Evolutionary conservation across 2,329 filamentous ascomycete genomes (phyloP), one percentile per base, ranked within the genome.

Genomic region (Septoria petroselini): DNA sequence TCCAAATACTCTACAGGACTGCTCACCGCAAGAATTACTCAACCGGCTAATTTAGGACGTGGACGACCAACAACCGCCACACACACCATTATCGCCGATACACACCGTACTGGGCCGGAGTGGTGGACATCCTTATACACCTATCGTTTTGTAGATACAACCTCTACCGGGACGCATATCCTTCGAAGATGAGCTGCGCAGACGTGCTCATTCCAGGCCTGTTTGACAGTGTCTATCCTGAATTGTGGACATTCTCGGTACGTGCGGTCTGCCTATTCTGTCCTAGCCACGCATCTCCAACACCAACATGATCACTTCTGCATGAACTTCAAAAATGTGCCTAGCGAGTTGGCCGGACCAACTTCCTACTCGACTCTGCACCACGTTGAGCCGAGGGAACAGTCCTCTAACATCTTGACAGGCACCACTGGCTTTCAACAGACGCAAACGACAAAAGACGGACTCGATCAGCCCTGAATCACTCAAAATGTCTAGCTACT

Each of bases 401-500:
- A 17, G 25, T 39, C 31, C 18, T 31, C 52, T 55, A 31, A 55
- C 40, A 30, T 11, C 14, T 34, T 18, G 17, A 41, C 33, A 51
- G 33, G 33, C 41, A 14, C 40, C 40, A 25, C 21, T 44, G 21
- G 35, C 37, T 8, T 39, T 48, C 19, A 21, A 38, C 21, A 43
- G 33, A 39, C 40, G 49, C 8, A 49, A 49, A 42, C 44, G 41
- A 47, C 30, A 49, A 35, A 45, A 50, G 15, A 41, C 37, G 12
- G 29, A 34, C 23, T 48, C 39, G 44, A 42, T 39, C 41, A 29
- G 23, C 30, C 44, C 53, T 6, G 19, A 15, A 21, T 5, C 15
- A 23, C 46, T 23, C 29, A 53, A 43, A 14, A 60, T 58, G 57
- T 61, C 59, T 3, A 47, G 51, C n/a, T 57, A 58, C 40, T 59